Evolutionary conservation across 208 protist genomes (phyloP), one percentile per base, ranked within the genome.

Genomic region (Hexamita inflata): DNA sequence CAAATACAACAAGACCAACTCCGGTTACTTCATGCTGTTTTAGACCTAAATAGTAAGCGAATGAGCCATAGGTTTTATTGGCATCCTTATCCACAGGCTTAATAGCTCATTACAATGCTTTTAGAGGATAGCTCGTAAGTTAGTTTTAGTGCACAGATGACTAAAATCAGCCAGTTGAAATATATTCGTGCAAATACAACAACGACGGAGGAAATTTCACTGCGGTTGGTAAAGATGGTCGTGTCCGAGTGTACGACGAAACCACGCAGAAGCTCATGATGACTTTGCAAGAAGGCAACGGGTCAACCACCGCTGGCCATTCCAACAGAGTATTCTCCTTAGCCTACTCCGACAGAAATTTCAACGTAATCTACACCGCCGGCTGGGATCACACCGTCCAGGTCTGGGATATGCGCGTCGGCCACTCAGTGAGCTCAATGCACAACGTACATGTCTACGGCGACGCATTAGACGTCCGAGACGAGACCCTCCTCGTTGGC

Each of bases 351-450:
- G 49, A 58, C 2, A 30, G 86, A 0, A 81, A 81, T 1, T 76
- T 81, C 0, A 82, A 83, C 0, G 24, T 83, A 0, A 78, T 85
- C 0, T 81, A 84, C n/a, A 89, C 82, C 64, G 88, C 82, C 4
- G 89, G 89, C 11, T 92, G 88, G 88, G 88, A 89, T 35, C 89
- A 82, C 60, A 87, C 89, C 0, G 65, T 90, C 34, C 89, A 92
- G 73, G 35, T 92, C 4, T 92, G 89, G 89, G 88, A 92, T 68
- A 73, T 90, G 26, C 79, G 86, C 29, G 81, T 75, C 29, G 38
- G 61, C 34, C 77, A 84, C 40, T 86, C 87, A 29, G 80, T 88
- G 34, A 58, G 75, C 19, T 84, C 89, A 57, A 57, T 91, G 0
- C 41, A 78, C 1, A 86, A 84, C 0, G 49, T 84, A 4, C 78